Evolutionary conservation across 2,329 filamentous ascomycete genomes (phyloP), one percentile per base, ranked within the genome.

Genomic region (Microcyclospora tardicrescens): DNA sequence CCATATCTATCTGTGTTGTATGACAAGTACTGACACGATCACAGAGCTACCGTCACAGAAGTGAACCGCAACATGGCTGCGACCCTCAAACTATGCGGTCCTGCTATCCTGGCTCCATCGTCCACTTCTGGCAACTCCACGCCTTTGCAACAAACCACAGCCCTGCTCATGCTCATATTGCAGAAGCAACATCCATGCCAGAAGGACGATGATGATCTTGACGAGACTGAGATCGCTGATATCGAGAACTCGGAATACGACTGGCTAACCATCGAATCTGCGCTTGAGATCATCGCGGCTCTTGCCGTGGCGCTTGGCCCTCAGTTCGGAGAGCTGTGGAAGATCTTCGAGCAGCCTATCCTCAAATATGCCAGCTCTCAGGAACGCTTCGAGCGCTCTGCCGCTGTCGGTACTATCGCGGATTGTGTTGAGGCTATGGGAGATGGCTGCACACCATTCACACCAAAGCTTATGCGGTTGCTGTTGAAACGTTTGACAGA

Each of bases 221-320:
- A 84, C 40, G 86, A 89, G 51, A 75, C 81, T 40, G 77, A 79
- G n/a, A 68, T 78, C 9, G 68, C 67, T 38, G 60, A 70, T 10
- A 69, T 77, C 36, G 89, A 86, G 58, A 82, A 81, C 24, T 93
- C 89, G 2, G 91, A 98, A 66, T 94, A 93, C 55, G 91, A 96
- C 68, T 96, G 91, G 91, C 75, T 95, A 13, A 81, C 94, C 37
- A 81, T 96, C 39, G 91, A 98, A 66, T 94, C 86, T 9, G 87
- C 85, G 28, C 75, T 96, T 39, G 91, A 96, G 49, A 85, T 93
- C 34, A 71, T 95, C 36, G 84, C 85, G 37, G 85, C 84, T 29
- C 74, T 96, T 31, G 79, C 87, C 14, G 76, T 77, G 34, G 85
- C 85, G 27, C 77, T 96, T 11, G 91, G 91, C 30, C 61, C 73